Base-by-base conservation (phyloP, 108 stramenopile genomes). In the Fragilaria radians region DNA sequence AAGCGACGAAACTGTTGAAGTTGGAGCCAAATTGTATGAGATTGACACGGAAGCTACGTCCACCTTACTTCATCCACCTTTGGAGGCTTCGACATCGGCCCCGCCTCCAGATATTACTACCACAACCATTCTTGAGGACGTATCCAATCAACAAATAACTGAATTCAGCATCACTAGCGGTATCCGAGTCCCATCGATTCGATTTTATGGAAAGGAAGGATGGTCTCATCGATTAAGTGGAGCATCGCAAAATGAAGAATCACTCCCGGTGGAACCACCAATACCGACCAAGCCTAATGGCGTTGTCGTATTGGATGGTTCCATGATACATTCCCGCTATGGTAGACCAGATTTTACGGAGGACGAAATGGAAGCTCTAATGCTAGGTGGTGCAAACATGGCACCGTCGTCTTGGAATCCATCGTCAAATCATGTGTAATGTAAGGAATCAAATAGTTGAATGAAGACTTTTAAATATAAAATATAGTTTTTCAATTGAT, bases 131-230 rank as follows among this genome's bases (percentile, higher is more conserved):
- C 23, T 33, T 51, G 21, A 52, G 62, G 27, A 26, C 26, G 1
- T 17, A 23, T 19, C 42, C 42, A 59, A 31, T 61, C 19, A 25
- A 32, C 22, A 24, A 46, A 18, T 25, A 48, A n/a, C 74, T 56
- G 23, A 55, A 50, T 47, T 28, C 9, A 34, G 47, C 18, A n/a
- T n/a, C n/a, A n/a, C n/a, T n/a, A n/a, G n/a, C n/a, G n/a, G n/a
- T n/a, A n/a, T n/a, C n/a, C 73, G 91, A 27, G 49, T 60, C 19
- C 94, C 94, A 31, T 79, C 92, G 14, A 97, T 97, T 65, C 76
- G 90, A 46, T 97, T 97, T 70, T 51, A 95, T 18, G 96, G 96
- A 36, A 95, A 95, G 70, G 83, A 93, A 21, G 80, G 91, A 24
- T 88, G 88, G 84, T 71, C 74, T 26, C 32, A 24, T 21, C 57